Base-by-base conservation (phyloP, 371 early-diverging fungal genomes). In the Mortierella sp. region DNA sequence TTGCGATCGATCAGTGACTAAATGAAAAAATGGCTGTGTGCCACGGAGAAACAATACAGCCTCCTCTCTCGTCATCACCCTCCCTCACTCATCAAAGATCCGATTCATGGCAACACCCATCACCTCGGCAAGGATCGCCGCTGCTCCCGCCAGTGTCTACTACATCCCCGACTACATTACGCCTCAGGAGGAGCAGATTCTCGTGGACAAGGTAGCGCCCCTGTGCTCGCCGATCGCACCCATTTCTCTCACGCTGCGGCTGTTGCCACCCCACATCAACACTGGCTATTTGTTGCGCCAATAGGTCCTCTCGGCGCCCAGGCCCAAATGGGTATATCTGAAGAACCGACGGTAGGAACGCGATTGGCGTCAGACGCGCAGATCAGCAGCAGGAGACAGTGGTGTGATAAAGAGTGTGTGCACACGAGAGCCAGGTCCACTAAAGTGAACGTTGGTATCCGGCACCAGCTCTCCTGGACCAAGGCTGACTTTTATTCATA, bases 291-390 rank as follows among this genome's bases (percentile, higher is more conserved):
- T 34, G 19, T 2, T 7, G 17, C 27, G 37, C 12, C 27, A 25
- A 17, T 56, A 84, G 78, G 84, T 85, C 24, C 62, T 80, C 51
- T 25, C 77, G 1, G 85, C 85, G 1, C 84, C 85, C 2, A 82
- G 71, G 57, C 83, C 84, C 34, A 85, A 85, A 63, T 86, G 86
- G 88, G 81, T 82, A 10, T 56, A 77, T 28, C 80, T 87, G 21
- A 79, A 79, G 67, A 76, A 76, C 50, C 53, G 82, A 62, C 71
- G 82, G 79, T 79, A 60, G 50, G 21, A 17, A 19, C n/a, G n/a
- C n/a, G n/a, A n/a, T n/a, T n/a, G n/a, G n/a, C n/a, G n/a, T n/a
- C n/a, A n/a, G n/a, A n/a, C n/a, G n/a, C n/a, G n/a, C n/a, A n/a
- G n/a, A n/a, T n/a, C n/a, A n/a, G n/a, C n/a, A n/a, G n/a, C n/a